A percentile compares a stretch with the other conserved stretches of the same genome.
These are phyloP conservation scores for Eucalyptus virginea DNA, from an alignment of 345 rosid genomes.

Conservation along the genomic window DNA sequence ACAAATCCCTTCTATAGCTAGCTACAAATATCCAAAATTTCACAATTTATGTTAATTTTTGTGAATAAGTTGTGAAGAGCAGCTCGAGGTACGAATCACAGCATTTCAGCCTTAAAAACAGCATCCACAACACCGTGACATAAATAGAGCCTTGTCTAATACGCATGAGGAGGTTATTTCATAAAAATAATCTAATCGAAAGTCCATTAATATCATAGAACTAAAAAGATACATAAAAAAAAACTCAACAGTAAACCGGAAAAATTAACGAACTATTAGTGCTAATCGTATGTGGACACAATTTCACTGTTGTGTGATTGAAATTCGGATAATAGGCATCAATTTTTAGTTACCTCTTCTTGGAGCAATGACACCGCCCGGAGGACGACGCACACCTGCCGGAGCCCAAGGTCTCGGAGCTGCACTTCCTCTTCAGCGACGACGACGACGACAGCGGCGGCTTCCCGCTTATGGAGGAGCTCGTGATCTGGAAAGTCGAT, in stretches of 20 bases:
- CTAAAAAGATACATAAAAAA: not conserved
- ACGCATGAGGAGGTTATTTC: not conserved
- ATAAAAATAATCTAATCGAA: not conserved
- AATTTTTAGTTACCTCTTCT: slow-evolving; percentile 41
- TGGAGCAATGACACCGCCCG: slow-evolving; percentile 89
- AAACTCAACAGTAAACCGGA: not conserved
- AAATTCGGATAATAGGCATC: not conserved
- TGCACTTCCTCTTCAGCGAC: slow-evolving; percentile 64
- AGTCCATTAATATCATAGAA: not conserved
- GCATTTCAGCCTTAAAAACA: not conserved
- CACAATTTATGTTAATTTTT: not conserved
- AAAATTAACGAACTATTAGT: not conserved
- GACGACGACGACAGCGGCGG: slow-evolving; percentile 47
- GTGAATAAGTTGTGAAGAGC: not conserved
- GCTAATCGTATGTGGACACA: not conserved
- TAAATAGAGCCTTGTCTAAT: not conserved
- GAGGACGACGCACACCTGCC: slow-evolving; percentile 58
- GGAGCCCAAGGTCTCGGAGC: slow-evolving; percentile 48
- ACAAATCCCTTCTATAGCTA: not conserved
- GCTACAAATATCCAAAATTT: not conserved
- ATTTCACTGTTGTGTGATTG: not conserved
- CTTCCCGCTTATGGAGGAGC: slow-evolving; percentile 32
- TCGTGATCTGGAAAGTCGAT: slow-evolving; percentile 49
- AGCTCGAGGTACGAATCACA: not conserved
- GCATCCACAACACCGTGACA: not conserved